Conservation (phyloP, 768 basidiomycete genomes). For the Russula ochroleuca region DNA sequence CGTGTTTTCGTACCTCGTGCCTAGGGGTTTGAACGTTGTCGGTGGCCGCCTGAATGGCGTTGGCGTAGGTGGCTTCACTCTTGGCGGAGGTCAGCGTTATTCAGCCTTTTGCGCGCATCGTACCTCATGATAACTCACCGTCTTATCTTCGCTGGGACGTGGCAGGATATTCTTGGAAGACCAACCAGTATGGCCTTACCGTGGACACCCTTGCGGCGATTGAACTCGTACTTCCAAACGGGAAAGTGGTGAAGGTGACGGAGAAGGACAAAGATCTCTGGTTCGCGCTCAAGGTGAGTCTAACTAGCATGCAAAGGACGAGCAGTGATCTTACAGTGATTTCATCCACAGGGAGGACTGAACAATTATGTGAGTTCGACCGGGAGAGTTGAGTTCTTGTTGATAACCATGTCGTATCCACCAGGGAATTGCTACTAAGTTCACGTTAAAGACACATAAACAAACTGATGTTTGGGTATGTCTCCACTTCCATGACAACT, state of each 20-base stretch:
- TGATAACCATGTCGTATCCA: too few relatives aligned
- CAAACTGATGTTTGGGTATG: conserved; percentile 22
- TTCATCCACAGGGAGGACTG: conserved; percentile 8
- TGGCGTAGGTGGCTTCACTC: conserved; percentile 27
- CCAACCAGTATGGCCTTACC: conserved; percentile 27
- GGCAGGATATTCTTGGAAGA: conserved; percentile 21
- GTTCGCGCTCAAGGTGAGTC: conserved; percentile 20
- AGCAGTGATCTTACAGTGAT: background rate
- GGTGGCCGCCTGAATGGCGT: conserved; percentile 28
- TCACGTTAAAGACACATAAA: conserved; percentile 12
- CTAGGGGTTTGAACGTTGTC: conserved; percentile 25
- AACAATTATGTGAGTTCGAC: conserved; percentile 15
- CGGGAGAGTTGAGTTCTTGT: too few relatives aligned
- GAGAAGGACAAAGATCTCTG: conserved; percentile 22
- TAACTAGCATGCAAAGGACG: too few relatives aligned
- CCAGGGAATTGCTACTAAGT: conserved; percentile 21
- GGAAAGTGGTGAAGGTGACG: conserved; percentile 20
- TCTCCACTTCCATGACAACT: background rate
- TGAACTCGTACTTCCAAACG: conserved; percentile 28
- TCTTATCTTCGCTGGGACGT: too few relatives aligned
- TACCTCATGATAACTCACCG: too few relatives aligned
- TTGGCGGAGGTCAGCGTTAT: conserved; percentile 21
- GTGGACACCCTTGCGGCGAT: conserved; percentile 25
- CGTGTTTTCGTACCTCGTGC: conserved; percentile 23
- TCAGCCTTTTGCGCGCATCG: background rate